Conservation (phyloP, 495 filamentous ascomycete genomes). For the Daldinia vernicosa region DNA sequence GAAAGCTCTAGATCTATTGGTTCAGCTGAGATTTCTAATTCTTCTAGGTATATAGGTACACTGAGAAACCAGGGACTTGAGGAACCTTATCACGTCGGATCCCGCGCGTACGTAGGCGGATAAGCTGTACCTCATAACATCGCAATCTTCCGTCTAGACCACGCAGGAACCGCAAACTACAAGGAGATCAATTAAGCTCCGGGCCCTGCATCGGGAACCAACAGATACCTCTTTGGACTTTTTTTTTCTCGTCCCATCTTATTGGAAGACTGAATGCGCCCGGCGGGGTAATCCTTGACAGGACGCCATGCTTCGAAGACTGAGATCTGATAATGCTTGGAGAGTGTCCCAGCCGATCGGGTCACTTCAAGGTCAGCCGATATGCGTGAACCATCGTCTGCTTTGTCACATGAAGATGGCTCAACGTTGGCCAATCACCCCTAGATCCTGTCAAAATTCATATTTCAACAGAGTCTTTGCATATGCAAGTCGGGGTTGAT, state of each 20-base stretch:
- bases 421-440: conserved; percentile 20
- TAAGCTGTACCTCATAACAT: conserved; percentile 18
- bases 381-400: conserved; percentile 16
- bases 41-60: neutral
- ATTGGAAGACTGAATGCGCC: conserved; percentile 13
- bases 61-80: neutral
- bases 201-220: conserved; percentile 29
- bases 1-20: conserved; percentile 11
- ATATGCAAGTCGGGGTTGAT: conserved; percentile 31
- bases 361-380: conserved; percentile 13
- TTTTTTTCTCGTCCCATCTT: neutral
- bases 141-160: conserved; percentile 22
- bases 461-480: neutral
- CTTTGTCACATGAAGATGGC: conserved; percentile 2
- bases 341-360: conserved; percentile 16
- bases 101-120: conserved; percentile 29
- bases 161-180: conserved; percentile 18
- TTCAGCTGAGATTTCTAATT: neutral
- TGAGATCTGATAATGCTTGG: conserved; percentile 21
- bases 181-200: conserved; percentile 36
- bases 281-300: conserved; percentile 11
- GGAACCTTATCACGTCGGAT: conserved; percentile 12
- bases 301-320: conserved; percentile 3
- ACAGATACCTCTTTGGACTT: conserved; percentile 14
- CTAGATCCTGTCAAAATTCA: neutral